Evolutionary conservation across 148 eudicot genomes (phyloP), one percentile per base, ranked within the genome.

Genomic region (Camellia sinensis): DNA sequence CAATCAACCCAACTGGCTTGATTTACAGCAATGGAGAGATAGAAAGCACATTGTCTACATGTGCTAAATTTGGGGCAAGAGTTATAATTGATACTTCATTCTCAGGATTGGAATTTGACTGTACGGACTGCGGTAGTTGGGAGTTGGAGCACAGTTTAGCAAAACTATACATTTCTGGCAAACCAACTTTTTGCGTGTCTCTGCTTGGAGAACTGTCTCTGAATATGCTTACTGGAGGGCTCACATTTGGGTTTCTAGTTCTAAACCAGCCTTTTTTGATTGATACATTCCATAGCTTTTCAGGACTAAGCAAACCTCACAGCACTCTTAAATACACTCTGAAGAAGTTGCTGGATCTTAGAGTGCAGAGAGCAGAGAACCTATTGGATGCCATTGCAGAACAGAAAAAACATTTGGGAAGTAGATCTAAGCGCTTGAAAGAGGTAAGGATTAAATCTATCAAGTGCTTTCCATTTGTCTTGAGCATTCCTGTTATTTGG

Each of bases 51-150:
- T 71, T 96, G 83, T 71, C 92, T 18, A 76, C 88, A 11, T 96
- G 97, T 83, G 92, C 98, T n/a, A 93, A 86, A 78, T 91, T 81
- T 82, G 97, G 97, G 74, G 98, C 95, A 46, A 91, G 92, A 79
- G 98, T 96, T 73, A 81, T 96, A 75, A 79, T 96, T 43, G 99
- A 96, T 79, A 91, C 99, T 63, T 92, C 97, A 67, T 96, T 91
- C 83, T 96, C 98, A 2, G 97, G 97, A n/a, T 75, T 92, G 76
- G 92, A 90, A 78, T 90, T 89, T 79, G 87, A 92, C 80, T 65
- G 82, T 46, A 85, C 81, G 63, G 80, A 76, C 75, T 86, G 86
- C 77, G 84, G 76, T 81, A 84, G 88, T 61, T 96, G 99, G 99
- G 86, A 96, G 77, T 81, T 93, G 89, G 93, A 85, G 83, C 80